These are phyloP conservation scores for Nicotiana benthamiana DNA, from an alignment of 257 asterid species.

Conservation along the genomic window DNA sequence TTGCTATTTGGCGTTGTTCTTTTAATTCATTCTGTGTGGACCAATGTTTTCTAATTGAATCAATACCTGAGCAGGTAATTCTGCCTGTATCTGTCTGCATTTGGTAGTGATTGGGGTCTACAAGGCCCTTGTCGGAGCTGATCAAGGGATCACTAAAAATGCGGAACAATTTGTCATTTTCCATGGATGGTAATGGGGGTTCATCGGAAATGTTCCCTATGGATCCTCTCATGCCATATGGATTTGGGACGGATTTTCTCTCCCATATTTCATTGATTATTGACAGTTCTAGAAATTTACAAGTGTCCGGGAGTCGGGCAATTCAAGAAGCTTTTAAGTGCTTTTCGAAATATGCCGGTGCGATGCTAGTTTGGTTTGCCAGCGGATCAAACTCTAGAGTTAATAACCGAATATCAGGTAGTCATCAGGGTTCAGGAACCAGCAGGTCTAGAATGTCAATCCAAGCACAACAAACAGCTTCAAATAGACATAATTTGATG, in stretches of 20 bases:
- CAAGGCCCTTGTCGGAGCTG: background rate
- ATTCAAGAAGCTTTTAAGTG: constrained; percentile 65
- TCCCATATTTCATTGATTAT: constrained; percentile 42
- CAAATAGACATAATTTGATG: constrained; percentile 30
- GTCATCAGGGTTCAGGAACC: constrained; percentile 26
- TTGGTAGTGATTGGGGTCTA: background rate
- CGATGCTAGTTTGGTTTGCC: constrained; percentile 56
- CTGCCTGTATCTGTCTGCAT: background rate
- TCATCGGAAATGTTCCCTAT: constrained; percentile 38
- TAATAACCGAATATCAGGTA: constrained; percentile 22
- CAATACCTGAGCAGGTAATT: background rate
- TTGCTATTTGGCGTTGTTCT: background rate
- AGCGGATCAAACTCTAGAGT: constrained; percentile 47
- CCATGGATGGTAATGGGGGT: constrained; percentile 46
- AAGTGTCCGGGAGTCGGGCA: constrained; percentile 44
- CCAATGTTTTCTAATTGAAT: constrained; percentile 9
- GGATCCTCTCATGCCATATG: constrained; percentile 58
- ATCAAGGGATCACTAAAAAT: constrained; percentile 11
- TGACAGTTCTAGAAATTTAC: constrained; percentile 45
- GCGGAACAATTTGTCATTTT: constrained; percentile 43
- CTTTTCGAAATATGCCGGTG: constrained; percentile 66
- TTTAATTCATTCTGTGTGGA: constrained; percentile 6
- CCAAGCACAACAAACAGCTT: constrained; percentile 33
- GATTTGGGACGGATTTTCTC: constrained; percentile 36
- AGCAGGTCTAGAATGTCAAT: constrained; percentile 20